These are phyloP conservation scores for Pleurotus tuber-regium DNA, from an alignment of 768 basidiomycete genomes.

Conservation along the genomic window DNA sequence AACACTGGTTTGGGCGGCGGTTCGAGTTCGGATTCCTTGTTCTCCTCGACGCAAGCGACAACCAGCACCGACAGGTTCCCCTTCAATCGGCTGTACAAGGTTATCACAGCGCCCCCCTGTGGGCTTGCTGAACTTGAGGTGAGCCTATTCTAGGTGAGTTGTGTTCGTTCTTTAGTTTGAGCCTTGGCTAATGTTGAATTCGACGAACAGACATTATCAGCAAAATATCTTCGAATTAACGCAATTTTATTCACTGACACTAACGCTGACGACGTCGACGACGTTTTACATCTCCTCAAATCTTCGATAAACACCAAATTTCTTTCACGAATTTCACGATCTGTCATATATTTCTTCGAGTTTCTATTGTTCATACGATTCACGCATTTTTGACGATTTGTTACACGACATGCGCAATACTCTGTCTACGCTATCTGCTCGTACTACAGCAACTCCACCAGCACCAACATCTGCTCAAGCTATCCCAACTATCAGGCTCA, in stretches of 20 bases:
- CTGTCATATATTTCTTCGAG: conserved; percentile 6
- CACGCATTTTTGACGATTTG: conserved; percentile 5
- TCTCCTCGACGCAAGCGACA: conserved; percentile 8
- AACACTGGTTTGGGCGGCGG: neutral
- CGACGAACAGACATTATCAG: neutral
- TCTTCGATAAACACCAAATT: neutral
- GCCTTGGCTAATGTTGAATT: neutral
- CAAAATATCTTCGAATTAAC: conserved; percentile 1
- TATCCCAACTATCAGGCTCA: conserved; percentile 67
- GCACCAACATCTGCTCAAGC: conserved; percentile 18
- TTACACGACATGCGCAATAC: conserved; percentile 15
- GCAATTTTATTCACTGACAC: neutral
- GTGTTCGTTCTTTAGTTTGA: neutral
- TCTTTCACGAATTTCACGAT: conserved; percentile 9
- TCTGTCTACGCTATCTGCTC: conserved; percentile 5
- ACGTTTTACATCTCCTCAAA: conserved; percentile 7
- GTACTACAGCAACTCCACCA: conserved; percentile 25
- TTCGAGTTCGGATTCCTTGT: conserved; percentile 2
- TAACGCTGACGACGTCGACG: conserved; percentile 5
- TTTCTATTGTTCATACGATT: conserved; percentile 2
- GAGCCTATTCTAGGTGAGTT: conserved; percentile 8
- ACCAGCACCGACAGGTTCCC: neutral
- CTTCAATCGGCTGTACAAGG: conserved; percentile 9
- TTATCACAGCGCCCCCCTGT: neutral
- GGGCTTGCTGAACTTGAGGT: conserved; percentile 6